A percentile compares a stretch with the other conserved stretches of the same genome.
Evolutionary conservation across 306 rosid species (phyloP).

Genomic region (Gastrolobium bilobum): DNA sequence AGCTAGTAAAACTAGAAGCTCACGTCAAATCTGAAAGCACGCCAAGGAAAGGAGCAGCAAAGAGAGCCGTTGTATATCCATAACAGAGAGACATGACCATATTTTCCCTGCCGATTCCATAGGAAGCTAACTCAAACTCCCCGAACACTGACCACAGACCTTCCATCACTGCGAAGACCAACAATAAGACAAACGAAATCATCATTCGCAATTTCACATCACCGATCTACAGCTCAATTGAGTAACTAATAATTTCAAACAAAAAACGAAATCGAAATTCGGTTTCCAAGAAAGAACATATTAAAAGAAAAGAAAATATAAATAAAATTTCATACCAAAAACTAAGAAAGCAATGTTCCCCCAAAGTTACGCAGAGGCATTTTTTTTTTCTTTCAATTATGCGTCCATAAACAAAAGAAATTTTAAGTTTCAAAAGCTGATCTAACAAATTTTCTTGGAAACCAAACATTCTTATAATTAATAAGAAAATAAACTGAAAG

Average conservation of each 20-base stretch:
- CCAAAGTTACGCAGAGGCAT: not conserved
- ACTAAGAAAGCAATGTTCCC: not conserved
- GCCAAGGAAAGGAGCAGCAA: slow-evolving; percentile 77
- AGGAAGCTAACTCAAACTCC: slow-evolving; percentile 74
- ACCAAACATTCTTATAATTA: slow-evolving; percentile 32
- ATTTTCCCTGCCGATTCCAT: slow-evolving; percentile 71
- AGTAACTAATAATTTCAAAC: slow-evolving; percentile 29
- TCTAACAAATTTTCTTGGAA: slow-evolving; percentile 52
- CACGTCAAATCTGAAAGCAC: slow-evolving; percentile 85
- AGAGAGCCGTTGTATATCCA: slow-evolving; percentile 77
- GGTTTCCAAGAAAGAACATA: slow-evolving; percentile 36
- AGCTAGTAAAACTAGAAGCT: slow-evolving; percentile 47
- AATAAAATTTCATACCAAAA: not conserved
- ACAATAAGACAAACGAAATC: slow-evolving; percentile 28
- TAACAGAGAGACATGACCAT: slow-evolving; percentile 68
- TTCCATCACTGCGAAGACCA: slow-evolving; percentile 70
- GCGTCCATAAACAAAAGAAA: slow-evolving; percentile 32
- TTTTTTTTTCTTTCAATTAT: not conserved
- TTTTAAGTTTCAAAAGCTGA: not conserved
- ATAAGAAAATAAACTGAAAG: slow-evolving; percentile 19
- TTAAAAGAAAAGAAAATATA: slow-evolving; percentile 1
- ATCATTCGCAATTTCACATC: slow-evolving; percentile 50
- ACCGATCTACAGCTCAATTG: slow-evolving; percentile 37
- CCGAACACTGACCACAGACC: slow-evolving; percentile 83
- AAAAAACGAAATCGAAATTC: not conserved